Evolutionary conservation across 257 asterid species (phyloP).

Genomic region (Leptodermis oblonga): DNA sequence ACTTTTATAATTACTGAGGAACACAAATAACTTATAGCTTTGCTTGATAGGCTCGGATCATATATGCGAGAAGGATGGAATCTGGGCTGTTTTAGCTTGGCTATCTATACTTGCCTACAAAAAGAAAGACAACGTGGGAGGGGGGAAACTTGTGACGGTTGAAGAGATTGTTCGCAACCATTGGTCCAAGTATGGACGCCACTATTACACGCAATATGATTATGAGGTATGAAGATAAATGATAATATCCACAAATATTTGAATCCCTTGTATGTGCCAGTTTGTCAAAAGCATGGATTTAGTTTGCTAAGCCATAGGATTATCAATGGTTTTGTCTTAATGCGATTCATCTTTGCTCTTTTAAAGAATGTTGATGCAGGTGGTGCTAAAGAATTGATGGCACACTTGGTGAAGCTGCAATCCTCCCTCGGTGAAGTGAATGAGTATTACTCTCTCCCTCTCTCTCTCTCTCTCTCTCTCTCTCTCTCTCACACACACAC

Average conservation of each 20-base stretch:
- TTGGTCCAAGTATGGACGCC: slow-evolving; percentile 94
- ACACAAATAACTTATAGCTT: not conserved
- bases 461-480: slow-evolving; percentile 15
- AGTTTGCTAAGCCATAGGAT: not conserved
- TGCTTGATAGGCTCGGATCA: slow-evolving; percentile 82
- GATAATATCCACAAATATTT: slow-evolving; percentile 7
- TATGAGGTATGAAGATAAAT: slow-evolving; percentile 55
- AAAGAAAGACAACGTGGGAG: slow-evolving; percentile 75
- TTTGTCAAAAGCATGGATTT: not conserved
- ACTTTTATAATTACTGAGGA: not conserved
- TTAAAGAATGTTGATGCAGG: slow-evolving; percentile 84
- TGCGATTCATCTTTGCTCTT: slow-evolving; percentile 7
- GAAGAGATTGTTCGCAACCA: slow-evolving; percentile 97
- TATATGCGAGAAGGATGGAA: slow-evolving; percentile 97
- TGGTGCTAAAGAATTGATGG: slow-evolving; percentile 89
- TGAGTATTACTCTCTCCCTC: slow-evolving; percentile 36
- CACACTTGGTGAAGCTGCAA: slow-evolving; percentile 85
- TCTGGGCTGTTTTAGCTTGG: slow-evolving; percentile 99
- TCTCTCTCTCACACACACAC: slow-evolving; percentile 6
- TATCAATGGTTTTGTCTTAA: not conserved
- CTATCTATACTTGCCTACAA: slow-evolving; percentile 80
- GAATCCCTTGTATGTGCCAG: not conserved
- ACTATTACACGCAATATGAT: slow-evolving; percentile 94
- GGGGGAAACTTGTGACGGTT: slow-evolving; percentile 70
- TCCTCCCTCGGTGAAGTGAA: slow-evolving; percentile 76